phyloP scores from a whole-genome alignment of 148 eudicot species.

The Vaccinium myrtillus region DNA sequence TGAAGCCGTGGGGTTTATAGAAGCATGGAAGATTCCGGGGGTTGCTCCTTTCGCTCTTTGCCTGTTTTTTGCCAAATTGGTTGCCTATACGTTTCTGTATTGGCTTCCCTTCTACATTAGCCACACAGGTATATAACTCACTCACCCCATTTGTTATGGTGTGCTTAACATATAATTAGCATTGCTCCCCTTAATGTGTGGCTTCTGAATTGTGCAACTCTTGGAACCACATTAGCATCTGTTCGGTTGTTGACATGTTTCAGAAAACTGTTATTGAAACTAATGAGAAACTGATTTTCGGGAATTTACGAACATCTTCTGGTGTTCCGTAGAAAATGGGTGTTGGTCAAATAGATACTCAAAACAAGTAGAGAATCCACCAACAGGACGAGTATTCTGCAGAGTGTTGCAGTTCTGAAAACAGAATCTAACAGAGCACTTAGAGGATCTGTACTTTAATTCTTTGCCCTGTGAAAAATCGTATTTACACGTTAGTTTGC shows the following conservation, averaged over 20 bases:
- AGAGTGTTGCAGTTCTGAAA: background rate
- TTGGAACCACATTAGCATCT: background rate
- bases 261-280: background rate
- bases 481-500: background rate
- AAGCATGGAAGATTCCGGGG: conserved; percentile 94
- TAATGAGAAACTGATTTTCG: background rate
- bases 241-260: background rate
- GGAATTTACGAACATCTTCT: background rate
- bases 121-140: conserved; percentile 61
- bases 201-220: background rate
- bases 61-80: conserved; percentile 88
- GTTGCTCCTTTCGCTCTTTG: conserved; percentile 89
- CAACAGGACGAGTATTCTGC: background rate
- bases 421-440: background rate
- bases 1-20: conserved; percentile 60
- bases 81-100: conserved; percentile 85
- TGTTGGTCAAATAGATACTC: background rate
- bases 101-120: conserved; percentile 97
- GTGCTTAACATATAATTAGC: background rate
- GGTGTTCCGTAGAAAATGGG: background rate
- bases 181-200: background rate
- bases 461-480: background rate
- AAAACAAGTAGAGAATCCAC: background rate
- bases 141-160: background rate
- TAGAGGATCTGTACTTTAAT: background rate